phyloP scores from a whole-genome alignment of 2,329 filamentous ascomycete species.

The Rutstroemia sydowiana region DNA sequence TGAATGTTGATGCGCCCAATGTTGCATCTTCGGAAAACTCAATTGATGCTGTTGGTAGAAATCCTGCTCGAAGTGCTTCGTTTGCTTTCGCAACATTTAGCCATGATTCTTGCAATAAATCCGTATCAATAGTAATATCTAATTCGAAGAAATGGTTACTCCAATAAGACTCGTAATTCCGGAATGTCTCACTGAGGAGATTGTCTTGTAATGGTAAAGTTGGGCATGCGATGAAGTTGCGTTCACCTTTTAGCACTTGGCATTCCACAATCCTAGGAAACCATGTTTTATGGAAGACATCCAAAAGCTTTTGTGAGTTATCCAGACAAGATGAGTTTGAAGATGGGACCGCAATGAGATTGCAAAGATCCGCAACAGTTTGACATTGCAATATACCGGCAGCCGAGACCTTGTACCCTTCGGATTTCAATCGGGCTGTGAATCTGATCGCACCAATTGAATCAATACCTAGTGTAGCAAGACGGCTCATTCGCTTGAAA shows the following conservation, averaged over 20 bases:
- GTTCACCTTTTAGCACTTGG: not conserved
- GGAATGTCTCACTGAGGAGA: slow-evolving; percentile 26
- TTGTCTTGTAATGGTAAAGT: slow-evolving; percentile 6
- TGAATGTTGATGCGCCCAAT: slow-evolving; percentile 1
- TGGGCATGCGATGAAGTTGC: not conserved
- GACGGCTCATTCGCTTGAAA: not conserved
- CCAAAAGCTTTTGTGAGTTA: not conserved
- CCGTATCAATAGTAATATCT: slow-evolving; percentile 14
- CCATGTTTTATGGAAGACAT: not conserved
- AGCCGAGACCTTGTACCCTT: not conserved
- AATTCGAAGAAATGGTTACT: slow-evolving; percentile 20
- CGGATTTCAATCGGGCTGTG: not conserved
- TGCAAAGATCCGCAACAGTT: not conserved
- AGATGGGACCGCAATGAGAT: not conserved
- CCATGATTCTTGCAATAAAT: slow-evolving; percentile 23
- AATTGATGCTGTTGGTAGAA: slow-evolving; percentile 16
- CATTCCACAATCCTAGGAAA: not conserved
- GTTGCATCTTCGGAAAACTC: not conserved
- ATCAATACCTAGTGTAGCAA: not conserved
- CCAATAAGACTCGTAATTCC: slow-evolving; percentile 28
- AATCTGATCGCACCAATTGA: slow-evolving; percentile 1
- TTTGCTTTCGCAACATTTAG: slow-evolving; percentile 17
- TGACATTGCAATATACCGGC: not conserved
- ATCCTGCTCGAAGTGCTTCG: slow-evolving; percentile 29
- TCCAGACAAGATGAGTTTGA: not conserved